These are phyloP conservation scores for Venturia pyrina DNA, from an alignment of 2,329 filamentous ascomycete genomes.

Conservation along the genomic window DNA sequence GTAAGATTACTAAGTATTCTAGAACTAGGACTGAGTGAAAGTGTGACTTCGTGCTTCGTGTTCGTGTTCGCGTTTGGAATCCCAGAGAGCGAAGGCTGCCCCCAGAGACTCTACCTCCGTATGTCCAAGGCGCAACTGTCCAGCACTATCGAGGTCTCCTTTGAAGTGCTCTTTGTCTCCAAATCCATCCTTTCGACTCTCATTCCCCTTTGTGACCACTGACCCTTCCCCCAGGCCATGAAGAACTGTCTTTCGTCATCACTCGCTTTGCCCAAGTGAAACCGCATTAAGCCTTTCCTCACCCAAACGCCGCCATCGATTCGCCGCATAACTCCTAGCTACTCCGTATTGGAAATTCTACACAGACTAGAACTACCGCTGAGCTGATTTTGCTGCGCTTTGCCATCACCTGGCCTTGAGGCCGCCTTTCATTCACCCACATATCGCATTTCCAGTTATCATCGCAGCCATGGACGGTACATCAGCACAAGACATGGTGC, in stretches of 20 bases:
- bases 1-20: too few species aligned
- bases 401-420: neutral
- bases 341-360: neutral
- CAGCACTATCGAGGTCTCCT: too few species aligned
- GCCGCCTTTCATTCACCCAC: neutral
- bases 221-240: neutral
- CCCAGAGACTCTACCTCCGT: too few species aligned
- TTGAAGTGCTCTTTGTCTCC: neutral
- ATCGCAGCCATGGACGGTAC: neutral
- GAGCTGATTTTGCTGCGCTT: neutral
- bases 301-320: neutral
- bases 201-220: neutral
- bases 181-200: neutral
- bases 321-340: neutral
- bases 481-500: neutral
- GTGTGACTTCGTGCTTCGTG: too few species aligned
- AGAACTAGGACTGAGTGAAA: too few species aligned
- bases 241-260: neutral
- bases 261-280: neutral
- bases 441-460: neutral
- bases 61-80: too few species aligned
- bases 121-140: too few species aligned
- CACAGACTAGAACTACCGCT: neutral
- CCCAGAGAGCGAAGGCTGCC: too few species aligned
- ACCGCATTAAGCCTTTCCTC: neutral